A percentile compares a stretch with the other conserved stretches of the same genome.
Evolutionary conservation across 2,329 filamentous ascomycete genomes (phyloP).

Genomic region (Tolypocladium nubicola): DNA sequence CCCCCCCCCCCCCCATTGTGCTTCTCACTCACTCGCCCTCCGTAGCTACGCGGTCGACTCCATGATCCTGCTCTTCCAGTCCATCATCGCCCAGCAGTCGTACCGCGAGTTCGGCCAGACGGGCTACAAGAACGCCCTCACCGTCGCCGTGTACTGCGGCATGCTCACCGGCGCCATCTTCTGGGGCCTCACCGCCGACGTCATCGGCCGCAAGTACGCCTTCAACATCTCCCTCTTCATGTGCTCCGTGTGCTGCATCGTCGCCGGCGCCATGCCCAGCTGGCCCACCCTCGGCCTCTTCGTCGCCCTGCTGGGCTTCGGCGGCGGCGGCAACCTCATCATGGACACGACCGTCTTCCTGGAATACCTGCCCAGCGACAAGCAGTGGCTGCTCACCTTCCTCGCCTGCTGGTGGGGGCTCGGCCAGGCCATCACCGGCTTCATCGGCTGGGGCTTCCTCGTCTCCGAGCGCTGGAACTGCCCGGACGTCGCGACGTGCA

Average conservation of each 20-base stretch:
- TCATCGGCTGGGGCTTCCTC: constrained; percentile 33
- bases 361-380: constrained; percentile 35
- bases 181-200: constrained; percentile 58
- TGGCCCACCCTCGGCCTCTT: constrained; percentile 57
- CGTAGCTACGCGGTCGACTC: constrained; percentile 36
- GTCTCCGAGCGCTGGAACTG: constrained; percentile 39
- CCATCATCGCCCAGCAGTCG: constrained; percentile 48
- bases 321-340: constrained; percentile 40
- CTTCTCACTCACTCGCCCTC: neutral
- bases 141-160: constrained; percentile 49
- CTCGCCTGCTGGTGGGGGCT: constrained; percentile 40
- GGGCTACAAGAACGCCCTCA: constrained; percentile 46
- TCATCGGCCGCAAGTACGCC: constrained; percentile 56
- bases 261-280: constrained; percentile 56
- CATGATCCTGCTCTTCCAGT: constrained; percentile 43
- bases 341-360: constrained; percentile 42
- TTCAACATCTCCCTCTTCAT: constrained; percentile 59
- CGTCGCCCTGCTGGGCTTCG: constrained; percentile 52
- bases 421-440: constrained; percentile 35
- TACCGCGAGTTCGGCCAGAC: constrained; percentile 46
- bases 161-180: constrained; percentile 49
- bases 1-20: neutral
- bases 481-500: constrained; percentile 31
- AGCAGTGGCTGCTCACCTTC: constrained; percentile 36
- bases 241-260: constrained; percentile 43